phyloP scores from a whole-genome alignment of 2,329 filamentous ascomycete species.

The Fusarium miscanthi region DNA sequence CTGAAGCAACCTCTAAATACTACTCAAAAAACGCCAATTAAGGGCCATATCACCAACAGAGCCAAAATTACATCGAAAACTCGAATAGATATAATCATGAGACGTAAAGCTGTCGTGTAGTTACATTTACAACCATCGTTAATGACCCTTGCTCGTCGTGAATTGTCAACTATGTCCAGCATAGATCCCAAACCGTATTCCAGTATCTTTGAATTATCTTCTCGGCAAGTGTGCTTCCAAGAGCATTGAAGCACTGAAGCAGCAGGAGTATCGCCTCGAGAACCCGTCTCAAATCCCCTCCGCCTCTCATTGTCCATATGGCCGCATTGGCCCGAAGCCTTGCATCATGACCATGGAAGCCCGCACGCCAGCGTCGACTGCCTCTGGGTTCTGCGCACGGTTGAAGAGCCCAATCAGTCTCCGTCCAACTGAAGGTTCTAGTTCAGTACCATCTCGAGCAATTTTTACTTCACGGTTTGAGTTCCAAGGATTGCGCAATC shows the following conservation, averaged over 20 bases:
- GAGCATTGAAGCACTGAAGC: background rate
- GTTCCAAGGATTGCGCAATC: conserved; percentile 93
- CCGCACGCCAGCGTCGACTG: conserved; percentile 46
- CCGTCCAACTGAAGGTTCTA: conserved; percentile 84
- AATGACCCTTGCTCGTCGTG: conserved; percentile 16
- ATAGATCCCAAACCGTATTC: conserved; percentile 32
- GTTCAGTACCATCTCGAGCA: conserved; percentile 90
- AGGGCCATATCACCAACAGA: background rate
- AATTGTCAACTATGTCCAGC: conserved; percentile 39
- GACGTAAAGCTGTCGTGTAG: conserved; percentile 33
- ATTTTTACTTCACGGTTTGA: conserved; percentile 96
- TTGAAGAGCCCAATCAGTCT: conserved; percentile 84
- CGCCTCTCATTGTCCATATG: conserved; percentile 47
- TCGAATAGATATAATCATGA: conserved; percentile 25
- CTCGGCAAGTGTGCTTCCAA: conserved; percentile 16
- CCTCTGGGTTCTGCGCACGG: conserved; percentile 57
- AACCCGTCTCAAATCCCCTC: conserved; percentile 17
- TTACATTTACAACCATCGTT: conserved; percentile 24
- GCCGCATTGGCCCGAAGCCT: conserved; percentile 53
- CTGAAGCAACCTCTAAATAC: background rate
- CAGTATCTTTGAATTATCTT: conserved; percentile 42
- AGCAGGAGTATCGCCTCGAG: conserved; percentile 23
- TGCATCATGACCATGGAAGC: conserved; percentile 51
- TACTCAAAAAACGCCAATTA: background rate
- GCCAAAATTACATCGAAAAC: background rate